Base-by-base conservation (phyloP, 2,329 filamentous ascomycete genomes). In the Xylaria sp. region DNA sequence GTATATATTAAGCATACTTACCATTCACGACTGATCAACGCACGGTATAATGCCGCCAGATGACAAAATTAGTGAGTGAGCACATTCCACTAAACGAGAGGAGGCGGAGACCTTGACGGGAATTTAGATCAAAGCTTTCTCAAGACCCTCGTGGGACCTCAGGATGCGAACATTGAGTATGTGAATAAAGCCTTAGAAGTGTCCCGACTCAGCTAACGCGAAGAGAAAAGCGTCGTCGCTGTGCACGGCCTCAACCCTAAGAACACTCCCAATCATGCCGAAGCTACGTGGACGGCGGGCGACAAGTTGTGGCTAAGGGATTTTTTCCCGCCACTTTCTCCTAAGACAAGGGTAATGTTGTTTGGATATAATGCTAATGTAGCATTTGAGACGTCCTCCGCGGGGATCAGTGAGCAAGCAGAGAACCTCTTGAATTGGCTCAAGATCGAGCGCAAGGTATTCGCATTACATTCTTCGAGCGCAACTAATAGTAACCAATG, bases 391-490 rank as follows among this genome's bases (percentile, higher is more conserved):
- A 47, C 42, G 5, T 47, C 42, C 17, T 8, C 42, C 42, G 42
- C 42, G 1, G 42, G 42, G 6, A 47, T 47, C 3, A 47, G 42
- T 14, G 42, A 47, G n/a, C 42, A 47, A 47, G 42, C 42, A 47
- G 42, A 47, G 17, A 47, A 47, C 17, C 42, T 47, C 17, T 47
- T 47, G 8, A 47, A 47, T 47, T 47, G 42, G 42, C 42, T 47
- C 42, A 47, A 47, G 17, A 47, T 47, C 42, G n/a, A 47, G 42
- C 42, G 42, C 42, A 47, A 47, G 42, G 42, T 47, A 47, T 47
- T 47, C 17, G 4, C 42, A 47, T 19, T 9, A 19, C 4, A 8
- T 17, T 17, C n/a, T 9, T 17, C 4, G 42, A n/a, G 8, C 17
- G 17, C 14, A 19, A 9, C 42, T 21, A 19, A 19, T 19, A 47